phyloP scores from a whole-genome alignment of 2,329 filamentous ascomycete species.

The Cladosporium austrohemisphaericum region DNA sequence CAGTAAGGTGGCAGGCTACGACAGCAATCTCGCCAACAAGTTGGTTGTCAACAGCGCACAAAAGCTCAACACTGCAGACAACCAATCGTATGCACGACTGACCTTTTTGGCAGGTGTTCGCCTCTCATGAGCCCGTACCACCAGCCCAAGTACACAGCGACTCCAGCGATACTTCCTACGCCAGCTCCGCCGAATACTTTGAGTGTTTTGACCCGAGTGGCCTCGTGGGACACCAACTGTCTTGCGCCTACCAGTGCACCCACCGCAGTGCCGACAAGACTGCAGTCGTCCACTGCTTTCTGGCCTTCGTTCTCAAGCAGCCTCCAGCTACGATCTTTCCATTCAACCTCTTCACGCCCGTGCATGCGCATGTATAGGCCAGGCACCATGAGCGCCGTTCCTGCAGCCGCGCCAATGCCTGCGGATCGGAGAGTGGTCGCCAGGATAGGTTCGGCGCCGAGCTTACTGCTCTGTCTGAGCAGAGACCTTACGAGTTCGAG shows the following conservation, averaged over 20 bases:
- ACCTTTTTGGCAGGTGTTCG: conserved; percentile 12
- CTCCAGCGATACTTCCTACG: conserved; percentile 49
- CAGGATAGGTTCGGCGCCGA: conserved; percentile 16
- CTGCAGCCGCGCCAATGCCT: conserved; percentile 43
- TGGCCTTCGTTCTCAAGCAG: conserved; percentile 57
- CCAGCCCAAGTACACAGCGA: conserved; percentile 49
- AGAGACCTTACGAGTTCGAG: conserved; percentile 31
- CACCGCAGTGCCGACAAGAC: conserved; percentile 41
- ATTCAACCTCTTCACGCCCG: conserved; percentile 58
- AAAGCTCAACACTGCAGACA: too few relatives aligned
- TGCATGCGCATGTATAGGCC: conserved; percentile 51
- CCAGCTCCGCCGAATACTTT: conserved; percentile 19
- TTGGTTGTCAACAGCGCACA: too few relatives aligned
- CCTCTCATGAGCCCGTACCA: conserved; percentile 49
- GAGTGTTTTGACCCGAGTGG: conserved; percentile 29
- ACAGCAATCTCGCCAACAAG: too few relatives aligned
- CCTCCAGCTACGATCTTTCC: conserved; percentile 61
- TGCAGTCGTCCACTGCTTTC: conserved; percentile 56
- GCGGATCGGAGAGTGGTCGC: conserved; percentile 33
- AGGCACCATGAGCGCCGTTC: conserved; percentile 42
- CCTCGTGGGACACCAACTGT: conserved; percentile 39
- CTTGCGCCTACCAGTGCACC: conserved; percentile 24
- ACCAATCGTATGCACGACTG: too few relatives aligned
- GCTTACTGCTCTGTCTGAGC: conserved; percentile 22
- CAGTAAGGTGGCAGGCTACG: too few relatives aligned